A percentile compares a stretch with the other conserved stretches of the same genome.
Conservation (phyloP, 73 alveolate genomes). For the Paramecium caudatum region DNA sequence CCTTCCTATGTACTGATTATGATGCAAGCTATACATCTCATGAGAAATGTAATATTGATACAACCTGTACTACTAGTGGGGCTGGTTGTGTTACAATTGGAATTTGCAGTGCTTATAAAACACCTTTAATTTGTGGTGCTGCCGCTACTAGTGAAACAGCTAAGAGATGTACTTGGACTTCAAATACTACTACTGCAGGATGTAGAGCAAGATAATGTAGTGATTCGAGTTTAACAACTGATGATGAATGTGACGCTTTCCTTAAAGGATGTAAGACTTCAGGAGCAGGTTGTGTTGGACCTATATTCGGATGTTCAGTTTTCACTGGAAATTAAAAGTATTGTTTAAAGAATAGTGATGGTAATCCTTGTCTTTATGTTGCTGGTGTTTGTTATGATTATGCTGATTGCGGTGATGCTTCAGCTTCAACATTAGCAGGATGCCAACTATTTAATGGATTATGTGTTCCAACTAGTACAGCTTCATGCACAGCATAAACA, state of each 20-base stretch:
- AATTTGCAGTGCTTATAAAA: background rate
- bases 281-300: constrained; percentile 33
- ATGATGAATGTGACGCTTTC: constrained; percentile 15
- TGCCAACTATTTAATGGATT: background rate
- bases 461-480: background rate
- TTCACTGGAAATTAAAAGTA: background rate
- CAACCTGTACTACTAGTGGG: constrained; percentile 18
- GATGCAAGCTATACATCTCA: background rate
- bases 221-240: constrained; percentile 8
- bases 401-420: background rate
- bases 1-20: constrained; percentile 5
- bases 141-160: constrained; percentile 19
- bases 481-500: background rate
- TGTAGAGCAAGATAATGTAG: constrained; percentile 21
- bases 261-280: constrained; percentile 48
- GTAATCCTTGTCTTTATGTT: constrained; percentile 4
- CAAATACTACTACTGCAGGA: constrained; percentile 21
- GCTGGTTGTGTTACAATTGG: constrained; percentile 59
- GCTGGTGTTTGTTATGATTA: background rate
- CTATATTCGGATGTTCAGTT: background rate
- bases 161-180: constrained; percentile 11
- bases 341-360: background rate
- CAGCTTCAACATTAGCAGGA: background rate
- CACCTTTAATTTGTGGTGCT: background rate
- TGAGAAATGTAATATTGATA: background rate